phyloP scores from a whole-genome alignment of 208 protist species.

The Trypanosoma conorhini region DNA sequence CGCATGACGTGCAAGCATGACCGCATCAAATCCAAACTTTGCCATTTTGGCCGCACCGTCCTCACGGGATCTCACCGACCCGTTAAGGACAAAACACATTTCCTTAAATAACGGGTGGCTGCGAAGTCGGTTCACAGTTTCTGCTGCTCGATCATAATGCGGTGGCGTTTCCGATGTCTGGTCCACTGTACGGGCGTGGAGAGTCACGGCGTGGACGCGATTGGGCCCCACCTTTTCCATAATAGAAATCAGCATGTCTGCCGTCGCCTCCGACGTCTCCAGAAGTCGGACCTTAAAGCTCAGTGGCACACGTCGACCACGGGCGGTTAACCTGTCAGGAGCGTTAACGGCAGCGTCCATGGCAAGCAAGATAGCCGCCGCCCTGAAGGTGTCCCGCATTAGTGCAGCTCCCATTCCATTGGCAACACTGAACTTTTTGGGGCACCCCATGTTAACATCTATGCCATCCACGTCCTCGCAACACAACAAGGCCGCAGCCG shows the following conservation, averaged over 20 bases:
- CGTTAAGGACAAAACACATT: constrained; percentile 79
- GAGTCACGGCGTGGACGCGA: constrained; percentile 77
- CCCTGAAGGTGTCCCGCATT: constrained; percentile 64
- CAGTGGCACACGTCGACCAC: constrained; percentile 42
- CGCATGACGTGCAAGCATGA: constrained; percentile 97
- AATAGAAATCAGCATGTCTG: constrained; percentile 65
- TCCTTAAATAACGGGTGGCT: constrained; percentile 28
- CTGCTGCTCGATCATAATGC: constrained; percentile 58
- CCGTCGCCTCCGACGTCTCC: constrained; percentile 50
- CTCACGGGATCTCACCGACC: constrained; percentile 45
- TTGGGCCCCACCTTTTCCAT: constrained; percentile 38
- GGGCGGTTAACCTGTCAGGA: constrained; percentile 12
- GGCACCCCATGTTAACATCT: constrained; percentile 99
- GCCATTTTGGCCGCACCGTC: constrained; percentile 44
- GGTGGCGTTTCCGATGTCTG: constrained; percentile 60
- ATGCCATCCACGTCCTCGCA: constrained; percentile 94
- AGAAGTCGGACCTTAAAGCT: constrained; percentile 85
- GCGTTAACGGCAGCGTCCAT: constrained; percentile 55
- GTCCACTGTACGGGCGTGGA: constrained; percentile 78
- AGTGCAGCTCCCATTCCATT: constrained; percentile 97
- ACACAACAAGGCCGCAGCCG: constrained; percentile 83
- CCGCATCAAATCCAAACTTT: constrained; percentile 71
- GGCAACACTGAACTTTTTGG: constrained; percentile 95
- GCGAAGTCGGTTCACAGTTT: constrained; percentile 44
- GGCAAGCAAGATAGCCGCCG: constrained; percentile 61